phyloP scores from a whole-genome alignment of 1,284 basidiomycete genomes.

The Cerioporus squamosus region DNA sequence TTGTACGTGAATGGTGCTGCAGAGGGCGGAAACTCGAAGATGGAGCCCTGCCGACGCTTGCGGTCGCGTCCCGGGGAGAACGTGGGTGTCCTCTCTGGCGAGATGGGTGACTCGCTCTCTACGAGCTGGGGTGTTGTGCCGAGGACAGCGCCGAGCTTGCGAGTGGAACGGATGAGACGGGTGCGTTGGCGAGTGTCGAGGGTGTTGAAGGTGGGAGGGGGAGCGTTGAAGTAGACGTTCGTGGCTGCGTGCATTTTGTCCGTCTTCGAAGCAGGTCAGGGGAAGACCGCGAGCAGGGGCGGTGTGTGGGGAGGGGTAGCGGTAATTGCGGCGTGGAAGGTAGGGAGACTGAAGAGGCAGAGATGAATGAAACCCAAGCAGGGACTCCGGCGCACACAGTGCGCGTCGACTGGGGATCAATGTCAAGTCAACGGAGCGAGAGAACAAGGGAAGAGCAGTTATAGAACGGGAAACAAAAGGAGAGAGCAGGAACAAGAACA shows the following conservation, averaged over 20 bases:
- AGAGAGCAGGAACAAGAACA: background rate
- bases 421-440: background rate
- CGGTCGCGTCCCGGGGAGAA: conserved; percentile 21
- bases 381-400: conserved; percentile 8
- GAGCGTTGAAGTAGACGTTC: conserved; percentile 3
- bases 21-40: conserved; percentile 31
- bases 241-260: background rate
- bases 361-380: background rate
- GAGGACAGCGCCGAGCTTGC: conserved; percentile 61
- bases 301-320: background rate
- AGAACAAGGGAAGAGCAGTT: background rate
- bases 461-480: conserved; percentile 9
- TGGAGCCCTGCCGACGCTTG: conserved; percentile 37
- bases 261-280: too few relatives aligned
- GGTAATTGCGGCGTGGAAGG: background rate
- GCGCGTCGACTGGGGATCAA: conserved; percentile 1
- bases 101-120: conserved; percentile 37
- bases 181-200: conserved; percentile 52
- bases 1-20: conserved; percentile 21
- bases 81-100: conserved; percentile 29
- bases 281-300: background rate
- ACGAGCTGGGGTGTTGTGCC: conserved; percentile 58
- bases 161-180: conserved; percentile 60
- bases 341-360: background rate
- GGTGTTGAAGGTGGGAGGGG: conserved; percentile 50